These are phyloP conservation scores for Lipomyces lipofer DNA, from an alignment of 805 yeast species.

Conservation along the genomic window DNA sequence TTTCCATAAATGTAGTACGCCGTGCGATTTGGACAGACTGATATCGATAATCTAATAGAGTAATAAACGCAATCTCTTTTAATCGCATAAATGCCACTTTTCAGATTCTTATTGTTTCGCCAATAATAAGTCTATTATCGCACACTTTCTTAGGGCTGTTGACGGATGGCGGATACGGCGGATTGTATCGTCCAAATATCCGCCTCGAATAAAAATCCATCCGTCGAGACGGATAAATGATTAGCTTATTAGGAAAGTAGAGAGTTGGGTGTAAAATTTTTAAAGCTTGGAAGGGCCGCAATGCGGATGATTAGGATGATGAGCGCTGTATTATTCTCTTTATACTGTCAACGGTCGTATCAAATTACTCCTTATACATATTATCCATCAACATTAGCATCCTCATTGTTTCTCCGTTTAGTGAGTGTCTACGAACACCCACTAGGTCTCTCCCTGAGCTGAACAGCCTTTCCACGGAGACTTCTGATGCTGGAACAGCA, in stretches of 20 bases:
- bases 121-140: too few relatives aligned
- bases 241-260: neutral
- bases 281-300: neutral
- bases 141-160: too few relatives aligned
- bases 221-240: neutral
- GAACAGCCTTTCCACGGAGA: neutral
- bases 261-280: neutral
- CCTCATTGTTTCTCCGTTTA: neutral
- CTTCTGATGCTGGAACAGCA: neutral
- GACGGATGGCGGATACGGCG: too few relatives aligned
- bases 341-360: neutral
- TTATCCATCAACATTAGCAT: neutral
- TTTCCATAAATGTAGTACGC: too few relatives aligned
- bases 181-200: neutral
- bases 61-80: too few relatives aligned
- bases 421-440: neutral
- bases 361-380: neutral
- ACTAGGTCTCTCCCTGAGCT: neutral
- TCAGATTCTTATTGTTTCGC: too few relatives aligned
- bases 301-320: neutral
- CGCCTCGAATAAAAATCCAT: neutral
- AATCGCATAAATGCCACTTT: too few relatives aligned
- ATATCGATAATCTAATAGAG: too few relatives aligned
- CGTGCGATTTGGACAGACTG: too few relatives aligned
- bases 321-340: neutral